Evolutionary conservation across 306 rosid species (phyloP), one percentile per base, ranked within the genome.

Genomic region (Acmispon strigosus): DNA sequence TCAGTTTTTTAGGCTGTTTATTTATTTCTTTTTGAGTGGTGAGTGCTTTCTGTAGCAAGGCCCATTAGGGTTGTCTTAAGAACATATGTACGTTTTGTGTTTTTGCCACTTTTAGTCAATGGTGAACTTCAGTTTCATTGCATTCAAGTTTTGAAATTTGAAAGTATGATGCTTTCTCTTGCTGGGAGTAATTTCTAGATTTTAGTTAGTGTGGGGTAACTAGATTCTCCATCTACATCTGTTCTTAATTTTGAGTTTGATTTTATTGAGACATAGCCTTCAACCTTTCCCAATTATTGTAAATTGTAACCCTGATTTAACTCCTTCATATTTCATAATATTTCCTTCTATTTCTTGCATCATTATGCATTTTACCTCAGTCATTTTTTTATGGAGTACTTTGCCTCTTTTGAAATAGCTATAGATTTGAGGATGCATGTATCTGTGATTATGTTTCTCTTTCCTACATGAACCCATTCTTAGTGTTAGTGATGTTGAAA

Each of bases 181-280:
- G 53, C 43, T 62, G 7, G 37, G 63, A 68, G 62, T 47, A 37
- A 22, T 67, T 48, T 62, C 17, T 59, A 50, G 18, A 48, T 52
- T 60, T 60, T 47, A 44, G 67, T 57, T 47, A 45, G 7, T 8
- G 15, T 34, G 27, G 48, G 22, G 14, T 45, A 49, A 47, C 27
- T 71, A 58, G 36, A 44, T 58, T 52, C 36, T 45, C 27, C 37
- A 24, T 43, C 42, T 45, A 8, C 8, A 24, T 29, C 3, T 58
- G 37, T 47, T 59, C 48, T 18, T 47, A 47, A 17, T 45, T 9
- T 47, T 62, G 17, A 15, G 22, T 27, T 54, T 42, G 65, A 52
- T 9, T 64, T 64, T 74, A 16, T 63, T 41, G 65, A 51, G 48
- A 45, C 36, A 13, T 67, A 66, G 45, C 42, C 14, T 66, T 76